These are phyloP conservation scores for Leccinum griseonigrum DNA, from an alignment of 1,284 basidiomycete species.

Conservation along the genomic window DNA sequence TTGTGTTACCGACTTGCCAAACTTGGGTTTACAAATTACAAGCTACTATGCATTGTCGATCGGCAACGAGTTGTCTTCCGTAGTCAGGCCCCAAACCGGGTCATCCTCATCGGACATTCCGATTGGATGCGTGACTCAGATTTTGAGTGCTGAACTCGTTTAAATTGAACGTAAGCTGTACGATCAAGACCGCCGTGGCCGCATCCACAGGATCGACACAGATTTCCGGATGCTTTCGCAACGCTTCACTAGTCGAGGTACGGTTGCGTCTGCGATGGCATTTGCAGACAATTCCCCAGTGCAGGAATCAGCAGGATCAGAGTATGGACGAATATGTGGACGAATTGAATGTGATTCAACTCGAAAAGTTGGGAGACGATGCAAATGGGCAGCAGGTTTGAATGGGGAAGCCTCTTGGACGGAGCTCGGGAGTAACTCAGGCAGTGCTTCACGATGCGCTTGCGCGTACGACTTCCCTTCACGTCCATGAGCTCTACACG, in stretches of 20 bases:
- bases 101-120: too few species aligned
- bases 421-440: not conserved
- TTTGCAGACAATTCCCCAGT: not conserved
- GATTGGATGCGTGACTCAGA: too few species aligned
- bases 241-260: not conserved
- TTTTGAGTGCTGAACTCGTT: too few species aligned
- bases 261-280: not conserved
- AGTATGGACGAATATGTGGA: not conserved
- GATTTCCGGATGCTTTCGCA: not conserved
- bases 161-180: not conserved
- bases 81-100: too few species aligned
- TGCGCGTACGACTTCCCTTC: not conserved
- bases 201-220: not conserved
- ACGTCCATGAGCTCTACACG: too few species aligned
- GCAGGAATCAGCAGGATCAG: too few species aligned
- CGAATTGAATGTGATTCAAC: not conserved
- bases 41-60: too few species aligned
- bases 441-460: not conserved
- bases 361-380: not conserved
- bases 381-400: not conserved
- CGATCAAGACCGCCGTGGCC: not conserved
- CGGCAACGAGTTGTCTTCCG: too few species aligned
- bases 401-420: not conserved
- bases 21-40: too few species aligned
- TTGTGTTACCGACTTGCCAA: too few species aligned